These are phyloP conservation scores for Chlamydomonas applanata DNA, from an alignment of 139 green algal species.

Conservation along the genomic window DNA sequence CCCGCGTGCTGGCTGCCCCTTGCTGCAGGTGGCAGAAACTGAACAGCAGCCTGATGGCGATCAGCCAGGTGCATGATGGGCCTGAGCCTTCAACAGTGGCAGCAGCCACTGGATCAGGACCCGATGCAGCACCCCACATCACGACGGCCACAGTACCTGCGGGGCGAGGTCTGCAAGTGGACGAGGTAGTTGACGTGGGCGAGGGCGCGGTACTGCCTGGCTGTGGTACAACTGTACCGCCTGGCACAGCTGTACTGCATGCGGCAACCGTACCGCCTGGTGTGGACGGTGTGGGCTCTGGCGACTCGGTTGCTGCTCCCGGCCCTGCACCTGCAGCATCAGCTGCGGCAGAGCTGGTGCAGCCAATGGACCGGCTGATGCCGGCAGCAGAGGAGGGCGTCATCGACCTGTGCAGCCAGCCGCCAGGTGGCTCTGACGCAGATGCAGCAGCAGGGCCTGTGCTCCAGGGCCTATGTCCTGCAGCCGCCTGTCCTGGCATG, in stretches of 20 bases:
- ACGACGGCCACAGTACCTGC: not conserved
- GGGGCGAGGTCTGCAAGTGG: conserved; percentile 29
- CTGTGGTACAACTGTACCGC: not conserved
- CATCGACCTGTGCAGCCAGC: too few species aligned
- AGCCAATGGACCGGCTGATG: too few species aligned
- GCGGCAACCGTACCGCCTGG: not conserved
- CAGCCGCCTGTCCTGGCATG: too few species aligned
- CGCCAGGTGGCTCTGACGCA: too few species aligned
- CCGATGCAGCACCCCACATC: not conserved
- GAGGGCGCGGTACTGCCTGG: not conserved
- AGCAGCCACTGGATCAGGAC: not conserved
- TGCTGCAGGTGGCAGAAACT: conserved; percentile 39
- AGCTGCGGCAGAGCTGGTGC: not conserved
- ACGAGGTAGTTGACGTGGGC: conserved; percentile 34
- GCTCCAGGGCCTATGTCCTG: too few species aligned
- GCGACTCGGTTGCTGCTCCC: too few species aligned
- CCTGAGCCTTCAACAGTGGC: not conserved
- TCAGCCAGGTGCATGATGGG: conserved; percentile 61
- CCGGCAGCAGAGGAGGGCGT: too few species aligned
- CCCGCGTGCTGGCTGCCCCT: too few species aligned
- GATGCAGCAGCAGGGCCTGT: too few species aligned
- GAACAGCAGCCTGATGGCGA: conserved; percentile 48
- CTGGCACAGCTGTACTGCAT: conserved; percentile 15
- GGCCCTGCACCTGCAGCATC: not conserved
- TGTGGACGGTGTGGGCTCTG: not conserved